These are phyloP conservation scores for Plasmodium berghei DNA, from an alignment of 169 alveolate species.

Conservation along the genomic window DNA sequence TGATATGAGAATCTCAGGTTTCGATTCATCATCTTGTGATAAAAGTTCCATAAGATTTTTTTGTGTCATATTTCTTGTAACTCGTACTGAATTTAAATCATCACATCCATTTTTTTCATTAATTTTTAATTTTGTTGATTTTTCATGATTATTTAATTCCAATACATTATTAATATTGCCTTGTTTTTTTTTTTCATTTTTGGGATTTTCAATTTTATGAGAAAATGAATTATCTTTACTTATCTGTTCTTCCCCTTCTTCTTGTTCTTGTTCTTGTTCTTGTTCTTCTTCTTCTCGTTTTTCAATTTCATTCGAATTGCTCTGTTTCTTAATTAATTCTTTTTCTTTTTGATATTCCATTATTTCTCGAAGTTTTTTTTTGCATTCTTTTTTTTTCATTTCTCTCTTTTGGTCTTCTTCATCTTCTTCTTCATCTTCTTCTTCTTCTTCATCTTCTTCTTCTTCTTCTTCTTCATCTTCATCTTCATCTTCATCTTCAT, in stretches of 20 bases:
- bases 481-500: conserved; percentile 6
- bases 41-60: conserved; percentile 30
- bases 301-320: background rate
- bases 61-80: conserved; percentile 53
- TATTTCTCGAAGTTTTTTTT: conserved; percentile 11
- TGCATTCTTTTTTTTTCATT: background rate
- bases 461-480: conserved; percentile 9
- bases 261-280: background rate
- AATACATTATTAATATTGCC: too few relatives aligned
- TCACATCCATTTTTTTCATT: background rate
- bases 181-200: too few relatives aligned
- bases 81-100: conserved; percentile 6
- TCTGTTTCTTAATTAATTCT: background rate
- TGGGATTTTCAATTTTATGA: too few relatives aligned
- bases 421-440: background rate
- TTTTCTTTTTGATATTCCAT: conserved; percentile 19
- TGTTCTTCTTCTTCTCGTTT: background rate
- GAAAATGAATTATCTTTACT: too few relatives aligned
- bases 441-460: conserved; percentile 3
- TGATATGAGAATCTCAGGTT: conserved; percentile 12
- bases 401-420: background rate
- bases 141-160: background rate
- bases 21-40: conserved; percentile 64
- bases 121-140: background rate
- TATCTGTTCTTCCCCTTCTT: background rate